These are phyloP conservation scores for Anastatica hierochuntica DNA, from an alignment of 345 rosid genomes.

Conservation along the genomic window DNA sequence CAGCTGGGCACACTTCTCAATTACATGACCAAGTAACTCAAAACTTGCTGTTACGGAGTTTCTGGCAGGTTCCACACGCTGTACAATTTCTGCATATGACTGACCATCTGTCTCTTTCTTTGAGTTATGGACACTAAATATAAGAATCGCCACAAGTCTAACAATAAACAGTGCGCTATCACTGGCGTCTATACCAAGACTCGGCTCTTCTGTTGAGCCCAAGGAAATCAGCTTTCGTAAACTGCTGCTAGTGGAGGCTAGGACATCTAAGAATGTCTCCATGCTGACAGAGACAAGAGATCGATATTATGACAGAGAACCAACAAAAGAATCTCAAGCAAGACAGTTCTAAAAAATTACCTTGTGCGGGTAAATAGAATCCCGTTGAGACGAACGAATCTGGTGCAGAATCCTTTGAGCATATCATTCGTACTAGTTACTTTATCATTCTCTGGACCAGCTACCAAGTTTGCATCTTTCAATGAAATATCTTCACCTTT, in stretches of 20 bases:
- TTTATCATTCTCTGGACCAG: constrained; percentile 38
- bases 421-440: constrained; percentile 34
- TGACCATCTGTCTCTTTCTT: constrained; percentile 72
- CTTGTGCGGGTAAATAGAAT: constrained; percentile 93
- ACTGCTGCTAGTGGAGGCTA: constrained; percentile 46
- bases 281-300: constrained; percentile 38
- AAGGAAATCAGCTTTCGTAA: constrained; percentile 58
- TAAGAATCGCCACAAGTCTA: constrained; percentile 58
- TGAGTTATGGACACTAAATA: constrained; percentile 63
- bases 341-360: constrained; percentile 25
- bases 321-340: background rate
- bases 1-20: constrained; percentile 56
- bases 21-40: constrained; percentile 52
- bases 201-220: constrained; percentile 48
- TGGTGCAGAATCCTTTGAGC: constrained; percentile 54
- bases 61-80: constrained; percentile 75
- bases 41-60: constrained; percentile 75
- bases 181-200: constrained; percentile 55
- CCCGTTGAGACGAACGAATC: constrained; percentile 84
- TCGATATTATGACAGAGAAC: constrained; percentile 4
- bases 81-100: constrained; percentile 85
- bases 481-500: constrained; percentile 40
- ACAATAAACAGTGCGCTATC: constrained; percentile 66
- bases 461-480: constrained; percentile 40
- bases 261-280: constrained; percentile 85